Evolutionary conservation across 805 yeast species (phyloP), one percentile per base, ranked within the genome.

Genomic region (Saccharomycopsis selenospora): DNA sequence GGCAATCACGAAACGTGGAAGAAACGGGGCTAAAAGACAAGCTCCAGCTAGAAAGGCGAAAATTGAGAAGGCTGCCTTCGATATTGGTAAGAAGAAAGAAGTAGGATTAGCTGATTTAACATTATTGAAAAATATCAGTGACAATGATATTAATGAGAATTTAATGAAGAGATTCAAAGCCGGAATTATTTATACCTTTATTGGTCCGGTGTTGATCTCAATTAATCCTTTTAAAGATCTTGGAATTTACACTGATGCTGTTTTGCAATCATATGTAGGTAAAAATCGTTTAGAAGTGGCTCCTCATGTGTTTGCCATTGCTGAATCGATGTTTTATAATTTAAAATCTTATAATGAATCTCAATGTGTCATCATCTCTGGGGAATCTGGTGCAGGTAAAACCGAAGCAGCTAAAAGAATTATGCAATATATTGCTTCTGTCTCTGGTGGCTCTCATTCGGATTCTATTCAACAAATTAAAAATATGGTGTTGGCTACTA

Each of bases 31-130:
- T 45, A 55, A 57, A 7, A 72, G 62, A 59, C 76, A 61, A 56
- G 77, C 70, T 56, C 86, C 80, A 33, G 76, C 77, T 42, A 76
- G 75, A 59, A 72, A 77, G 56, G 80, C 76, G 20, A 81, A 69
- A 36, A 80, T 85, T 48, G 80, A 85, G 61, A 91, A 91, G 70
- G 97, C 97, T 11, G 84, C 88, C 44, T 93, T 89, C 63, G 98
- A 93, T 58, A 66, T 83, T 28, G 70, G 80, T 47, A 89, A 89
- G 69, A 87, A 87, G 74, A 87, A 89, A 64, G 98, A 93, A 66
- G 98, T 93, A n/a, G 99, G 99, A 46, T 97, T 93, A 6, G 83
- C 95, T 40, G 99, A 93, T 66, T 72, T 93, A 60, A 93, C 99
- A 0, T 69, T 93, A 46, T 72, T 93, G 53, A 82, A 95, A 24